Evolutionary conservation across 129 eudicot species (phyloP).

Genomic region (Centella asiatica): DNA sequence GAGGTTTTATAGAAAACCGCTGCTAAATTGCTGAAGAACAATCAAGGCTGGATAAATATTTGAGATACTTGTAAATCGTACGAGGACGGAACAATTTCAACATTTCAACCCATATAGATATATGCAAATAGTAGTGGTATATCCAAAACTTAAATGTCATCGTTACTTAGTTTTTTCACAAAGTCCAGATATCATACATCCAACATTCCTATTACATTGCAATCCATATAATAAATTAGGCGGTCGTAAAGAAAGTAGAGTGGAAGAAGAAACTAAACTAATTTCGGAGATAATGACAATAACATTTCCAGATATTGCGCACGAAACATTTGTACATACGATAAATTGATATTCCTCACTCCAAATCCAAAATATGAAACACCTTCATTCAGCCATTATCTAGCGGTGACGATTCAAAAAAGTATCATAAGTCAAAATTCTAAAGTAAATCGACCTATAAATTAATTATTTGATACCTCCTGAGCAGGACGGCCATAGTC

Average conservation of each 20-base stretch:
- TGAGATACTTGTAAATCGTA: too few species aligned
- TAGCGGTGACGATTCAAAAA: background rate
- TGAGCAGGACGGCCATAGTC: constrained; percentile 78
- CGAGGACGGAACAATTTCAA: background rate
- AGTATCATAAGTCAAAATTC: background rate
- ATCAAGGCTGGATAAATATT: too few species aligned
- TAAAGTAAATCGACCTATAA: background rate
- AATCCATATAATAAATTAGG: background rate
- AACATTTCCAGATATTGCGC: too few species aligned
- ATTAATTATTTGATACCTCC: constrained; percentile 40
- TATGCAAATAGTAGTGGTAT: background rate
- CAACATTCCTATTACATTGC: too few species aligned
- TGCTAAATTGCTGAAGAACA: too few species aligned
- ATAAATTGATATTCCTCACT: too few species aligned
- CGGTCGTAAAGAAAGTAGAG: too few species aligned
- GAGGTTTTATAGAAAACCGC: too few species aligned
- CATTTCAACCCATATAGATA: background rate
- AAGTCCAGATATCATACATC: too few species aligned
- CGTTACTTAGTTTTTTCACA: background rate
- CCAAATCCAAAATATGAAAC: background rate
- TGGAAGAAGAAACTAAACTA: background rate
- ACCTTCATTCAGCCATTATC: background rate
- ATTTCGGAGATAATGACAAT: too few species aligned
- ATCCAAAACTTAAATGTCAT: background rate
- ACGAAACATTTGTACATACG: too few species aligned